These are phyloP conservation scores for Fraxinus anomala DNA, from an alignment of 257 asterid species.

Conservation along the genomic window DNA sequence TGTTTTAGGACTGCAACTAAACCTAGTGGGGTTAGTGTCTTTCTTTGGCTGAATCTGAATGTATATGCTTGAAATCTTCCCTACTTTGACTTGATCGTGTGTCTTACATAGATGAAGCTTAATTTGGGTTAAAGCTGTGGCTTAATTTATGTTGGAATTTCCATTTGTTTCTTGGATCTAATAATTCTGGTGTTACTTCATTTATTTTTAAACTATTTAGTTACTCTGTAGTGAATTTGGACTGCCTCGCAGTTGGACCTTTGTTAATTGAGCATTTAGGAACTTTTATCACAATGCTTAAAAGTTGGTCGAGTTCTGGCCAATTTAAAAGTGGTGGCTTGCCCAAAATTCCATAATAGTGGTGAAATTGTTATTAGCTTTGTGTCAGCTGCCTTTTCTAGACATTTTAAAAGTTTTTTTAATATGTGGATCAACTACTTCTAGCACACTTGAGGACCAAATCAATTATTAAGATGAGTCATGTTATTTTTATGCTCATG, in stretches of 20 bases:
- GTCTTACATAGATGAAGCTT: constrained; percentile 2
- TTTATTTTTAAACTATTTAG: not conserved
- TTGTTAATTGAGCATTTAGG: not conserved
- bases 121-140: not conserved
- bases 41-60: not conserved
- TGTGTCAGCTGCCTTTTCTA: not conserved
- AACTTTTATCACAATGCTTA: constrained; percentile 1
- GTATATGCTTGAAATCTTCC: not conserved
- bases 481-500: not conserved
- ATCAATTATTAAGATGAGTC: constrained; percentile 10
- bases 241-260: not conserved
- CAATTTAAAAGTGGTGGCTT: not conserved
- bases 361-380: not conserved
- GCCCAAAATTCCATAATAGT: not conserved
- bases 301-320: not conserved
- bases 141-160: not conserved
- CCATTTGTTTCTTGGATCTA: constrained; percentile 3
- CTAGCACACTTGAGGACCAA: constrained; percentile 16
- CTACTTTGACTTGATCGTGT: not conserved
- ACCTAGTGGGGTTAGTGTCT: not conserved
- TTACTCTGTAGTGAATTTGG: constrained; percentile 3
- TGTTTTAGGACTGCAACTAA: not conserved
- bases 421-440: constrained; percentile 2
- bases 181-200: not conserved
- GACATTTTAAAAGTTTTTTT: not conserved